These are phyloP conservation scores for Verticillium longisporum DNA, from an alignment of 2,329 filamentous ascomycete genomes.

Conservation along the genomic window DNA sequence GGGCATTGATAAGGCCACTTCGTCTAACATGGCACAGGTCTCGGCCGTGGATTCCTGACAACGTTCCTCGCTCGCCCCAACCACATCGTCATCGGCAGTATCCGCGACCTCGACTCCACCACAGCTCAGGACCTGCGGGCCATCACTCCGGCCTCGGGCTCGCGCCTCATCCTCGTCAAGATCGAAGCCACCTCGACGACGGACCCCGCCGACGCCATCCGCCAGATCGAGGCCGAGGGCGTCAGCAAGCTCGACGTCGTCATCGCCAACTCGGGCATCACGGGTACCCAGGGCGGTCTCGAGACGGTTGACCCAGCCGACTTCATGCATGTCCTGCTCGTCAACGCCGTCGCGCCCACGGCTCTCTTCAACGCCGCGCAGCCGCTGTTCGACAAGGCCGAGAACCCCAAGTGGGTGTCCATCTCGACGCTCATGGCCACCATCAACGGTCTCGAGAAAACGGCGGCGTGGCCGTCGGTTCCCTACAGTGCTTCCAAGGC, in stretches of 20 bases:
- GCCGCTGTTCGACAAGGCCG: conserved; percentile 16
- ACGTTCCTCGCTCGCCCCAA: conserved; percentile 42
- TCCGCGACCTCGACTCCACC: conserved; percentile 21
- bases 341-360: conserved; percentile 23
- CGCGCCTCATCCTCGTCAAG: conserved; percentile 32
- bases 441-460: conserved; percentile 12
- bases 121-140: conserved; percentile 20
- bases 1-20: conserved; percentile 2
- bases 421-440: conserved; percentile 18
- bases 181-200: conserved; percentile 28
- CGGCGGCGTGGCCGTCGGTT: conserved; percentile 9
- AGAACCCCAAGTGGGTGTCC: conserved; percentile 18
- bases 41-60: conserved; percentile 25
- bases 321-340: conserved; percentile 26
- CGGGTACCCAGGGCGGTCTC: conserved; percentile 20
- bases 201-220: conserved; percentile 24
- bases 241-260: conserved; percentile 40
- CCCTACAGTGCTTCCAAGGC: conserved; percentile 23
- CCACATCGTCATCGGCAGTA: conserved; percentile 38
- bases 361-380: conserved; percentile 15
- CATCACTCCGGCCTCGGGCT: conserved; percentile 27
- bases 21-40: conserved; percentile 20
- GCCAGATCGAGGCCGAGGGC: conserved; percentile 18
- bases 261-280: conserved; percentile 44
- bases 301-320: conserved; percentile 25